Base-by-base conservation (phyloP, 495 filamentous ascomycete genomes). In the Hypoxylon crocopeplum region DNA sequence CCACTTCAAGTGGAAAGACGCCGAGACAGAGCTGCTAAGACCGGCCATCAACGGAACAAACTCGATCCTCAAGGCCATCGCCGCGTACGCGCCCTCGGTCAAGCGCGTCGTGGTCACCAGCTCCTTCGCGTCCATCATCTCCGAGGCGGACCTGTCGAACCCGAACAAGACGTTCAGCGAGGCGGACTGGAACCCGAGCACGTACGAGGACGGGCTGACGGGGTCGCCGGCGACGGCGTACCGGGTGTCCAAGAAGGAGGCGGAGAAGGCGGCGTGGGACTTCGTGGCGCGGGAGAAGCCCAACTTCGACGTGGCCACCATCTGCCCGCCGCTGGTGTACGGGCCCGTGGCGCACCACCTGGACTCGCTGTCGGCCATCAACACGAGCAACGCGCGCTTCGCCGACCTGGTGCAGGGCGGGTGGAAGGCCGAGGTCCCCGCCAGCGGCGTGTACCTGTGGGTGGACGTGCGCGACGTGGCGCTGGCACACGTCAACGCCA, bases 61-160 rank as follows among this genome's bases (percentile, higher is more conserved):
- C 0, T 84, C 85, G 10, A 85, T 98, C 48, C 75, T 98, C 37
- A 82, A 83, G 56, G 87, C 90, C 11, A 82, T 93, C 68, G 87
- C 89, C 69, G 84, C 84, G 45, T 78, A 81, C 55, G 91, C 91
- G 0, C 91, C 92, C 0, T 72, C 75, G 0, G 92, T 97, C 32
- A 92, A 90, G 74, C 80, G 87, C 48, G 89, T 97, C 8, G 86
- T 93, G 40, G 82, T 97, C 61, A 97, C 92, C 1, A 90, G 86
- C 22, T 94, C 90, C 12, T 96, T 93, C 72, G 93, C 92, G 6
- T 79, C 89, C 15, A 88, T 95, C n/a, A 21, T 62, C 7, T n/a
- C n/a, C n/a, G n/a, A n/a, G n/a, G n/a, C n/a, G n/a, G 48, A 62
- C 15, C 12, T 5, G 4, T 2, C 4, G 44, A 73, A 0, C 19